Evolutionary conservation across 768 basidiomycete species (phyloP).

Genomic region (Phaffia australis): DNA sequence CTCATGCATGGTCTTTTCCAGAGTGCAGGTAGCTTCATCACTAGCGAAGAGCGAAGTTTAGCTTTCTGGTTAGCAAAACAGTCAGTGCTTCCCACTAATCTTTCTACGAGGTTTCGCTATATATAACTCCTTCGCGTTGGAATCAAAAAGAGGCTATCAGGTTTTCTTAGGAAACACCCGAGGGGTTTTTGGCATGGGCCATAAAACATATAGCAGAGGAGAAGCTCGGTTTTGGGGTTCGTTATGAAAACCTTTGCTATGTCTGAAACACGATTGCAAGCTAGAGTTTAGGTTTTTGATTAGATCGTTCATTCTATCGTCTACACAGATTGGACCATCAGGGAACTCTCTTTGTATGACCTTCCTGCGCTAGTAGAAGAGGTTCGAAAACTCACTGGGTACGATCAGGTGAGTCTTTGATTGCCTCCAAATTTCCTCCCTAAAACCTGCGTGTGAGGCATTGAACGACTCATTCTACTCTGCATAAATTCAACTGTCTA

Average conservation of each 20-base stretch:
- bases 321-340: constrained; percentile 44
- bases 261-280: too few relatives aligned
- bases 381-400: constrained; percentile 42
- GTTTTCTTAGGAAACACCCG: constrained; percentile 43
- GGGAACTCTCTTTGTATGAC: constrained; percentile 46
- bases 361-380: constrained; percentile 45
- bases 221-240: constrained; percentile 47
- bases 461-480: background rate
- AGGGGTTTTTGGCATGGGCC: constrained; percentile 46
- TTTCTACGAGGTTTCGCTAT: background rate
- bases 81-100: background rate
- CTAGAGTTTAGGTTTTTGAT: too few relatives aligned
- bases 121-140: background rate
- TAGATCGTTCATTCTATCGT: background rate
- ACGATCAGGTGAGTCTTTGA: constrained; percentile 38
- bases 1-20: constrained; percentile 47
- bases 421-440: background rate
- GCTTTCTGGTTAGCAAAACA: constrained; percentile 47
- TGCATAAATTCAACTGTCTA: background rate
- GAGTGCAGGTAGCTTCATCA: constrained; percentile 45
- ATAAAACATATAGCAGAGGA: constrained; percentile 38
- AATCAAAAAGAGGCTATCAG: constrained; percentile 35
- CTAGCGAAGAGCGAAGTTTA: constrained; percentile 44
- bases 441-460: background rate
- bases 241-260: constrained; percentile 15